phyloP scores from a whole-genome alignment of 805 yeast species.

The Wickerhamomyces rabaulensis region DNA sequence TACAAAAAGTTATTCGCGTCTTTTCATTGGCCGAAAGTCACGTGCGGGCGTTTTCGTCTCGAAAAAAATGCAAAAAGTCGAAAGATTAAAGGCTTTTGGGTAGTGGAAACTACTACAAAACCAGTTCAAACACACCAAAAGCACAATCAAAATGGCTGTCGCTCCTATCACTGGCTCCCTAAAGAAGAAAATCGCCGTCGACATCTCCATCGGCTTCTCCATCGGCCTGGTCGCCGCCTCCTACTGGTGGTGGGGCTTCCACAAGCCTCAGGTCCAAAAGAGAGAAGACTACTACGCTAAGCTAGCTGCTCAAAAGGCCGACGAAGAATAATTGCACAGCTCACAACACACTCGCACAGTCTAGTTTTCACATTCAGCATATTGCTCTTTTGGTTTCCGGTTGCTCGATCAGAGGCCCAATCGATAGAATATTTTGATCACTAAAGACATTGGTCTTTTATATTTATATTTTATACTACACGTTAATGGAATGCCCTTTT shows the following conservation, averaged over 20 bases:
- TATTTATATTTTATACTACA: neutral
- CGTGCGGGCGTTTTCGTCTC: constrained; percentile 1
- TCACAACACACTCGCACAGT: neutral
- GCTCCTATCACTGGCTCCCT: constrained; percentile 85
- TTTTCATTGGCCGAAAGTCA: constrained; percentile 17
- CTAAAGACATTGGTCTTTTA: neutral
- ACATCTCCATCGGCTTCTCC: constrained; percentile 64
- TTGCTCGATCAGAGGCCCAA: no score
- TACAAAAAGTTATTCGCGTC: neutral
- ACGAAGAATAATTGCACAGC: constrained; percentile 11
- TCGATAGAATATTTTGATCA: neutral
- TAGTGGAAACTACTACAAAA: constrained; percentile 1
- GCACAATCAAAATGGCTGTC: constrained; percentile 50
- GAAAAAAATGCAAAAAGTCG: no score
- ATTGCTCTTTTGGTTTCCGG: neutral
- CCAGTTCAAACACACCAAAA: neutral
- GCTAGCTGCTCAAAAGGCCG: constrained; percentile 17
- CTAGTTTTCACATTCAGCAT: neutral
- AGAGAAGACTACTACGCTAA: constrained; percentile 77
- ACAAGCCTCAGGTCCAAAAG: constrained; percentile 62
- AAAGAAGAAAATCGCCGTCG: constrained; percentile 75
- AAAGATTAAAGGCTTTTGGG: constrained; percentile 1
- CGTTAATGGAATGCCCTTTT: neutral
- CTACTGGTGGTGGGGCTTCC: constrained; percentile 84
- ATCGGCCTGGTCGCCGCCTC: constrained; percentile 60